Base-by-base conservation (phyloP, 148 eudicot genomes). In the Persicaria tinctoria region DNA sequence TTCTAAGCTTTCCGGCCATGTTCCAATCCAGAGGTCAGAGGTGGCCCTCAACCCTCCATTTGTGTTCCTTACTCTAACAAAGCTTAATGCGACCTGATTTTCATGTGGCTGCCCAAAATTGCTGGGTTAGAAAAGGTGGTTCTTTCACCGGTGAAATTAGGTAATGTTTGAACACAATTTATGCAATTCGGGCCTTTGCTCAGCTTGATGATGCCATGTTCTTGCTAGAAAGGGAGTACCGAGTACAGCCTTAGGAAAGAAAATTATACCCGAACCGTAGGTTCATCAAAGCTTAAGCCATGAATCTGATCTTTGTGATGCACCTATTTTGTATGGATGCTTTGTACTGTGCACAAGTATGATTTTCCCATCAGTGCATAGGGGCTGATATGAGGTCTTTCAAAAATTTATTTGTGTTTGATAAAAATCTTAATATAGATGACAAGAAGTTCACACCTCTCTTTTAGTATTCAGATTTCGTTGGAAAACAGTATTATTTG, bases 81-180 rank as follows among this genome's bases (percentile, higher is more conserved):
- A n/a, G 69, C 74, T 82, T 81, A 57, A 73, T 87, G 80, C 81
- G 86, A 76, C 64, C 85, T 77, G 86, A 87, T 66, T 85, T 87
- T 72, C 84, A 85, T 16, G 85, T 83, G 74, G 88, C 90, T 79
- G 90, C 90, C 56, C 90, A 87, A 83, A 87, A 87, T 69, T 81
- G 88, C 38, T 87, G 88, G 88, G 84, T 85, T 49, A 78, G 81
- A 9, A 87, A 83, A 72, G 90, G 90, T 56, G 90, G 90, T 78
- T 88, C 88, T 64, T 87, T 84, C 76, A 87, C 90, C 2, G 90
- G 90, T 47, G 90, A 87, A 79, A 46, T 87, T 57, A 87, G 90
- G 90, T 87, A 84, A 73, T 74, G 50, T 11, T n/a, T 62, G 70
- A 47, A 8, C 13, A 18, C 63, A 57, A n/a, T 9, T 23, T 7